Evolutionary conservation across 805 yeast species (phyloP).

Genomic region (Candida ovalis): DNA sequence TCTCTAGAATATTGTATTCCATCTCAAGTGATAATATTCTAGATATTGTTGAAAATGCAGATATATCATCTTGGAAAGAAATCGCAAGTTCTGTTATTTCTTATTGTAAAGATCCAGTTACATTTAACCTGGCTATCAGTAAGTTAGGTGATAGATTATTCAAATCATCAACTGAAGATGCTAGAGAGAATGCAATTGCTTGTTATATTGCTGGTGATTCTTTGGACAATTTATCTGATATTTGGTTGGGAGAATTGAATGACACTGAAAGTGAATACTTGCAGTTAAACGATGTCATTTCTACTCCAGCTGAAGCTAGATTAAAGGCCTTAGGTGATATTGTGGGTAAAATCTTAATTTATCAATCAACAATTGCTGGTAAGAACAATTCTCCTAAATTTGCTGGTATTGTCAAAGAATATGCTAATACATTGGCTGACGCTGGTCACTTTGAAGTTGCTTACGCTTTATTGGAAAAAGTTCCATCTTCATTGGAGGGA

Average conservation of each 20-base stretch:
- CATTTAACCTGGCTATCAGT: conserved; percentile 52
- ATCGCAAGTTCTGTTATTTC: conserved; percentile 69
- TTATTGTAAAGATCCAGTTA: conserved; percentile 42
- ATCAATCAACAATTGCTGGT: conserved; percentile 47
- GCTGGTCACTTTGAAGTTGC: conserved; percentile 86
- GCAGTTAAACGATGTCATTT: conserved; percentile 39
- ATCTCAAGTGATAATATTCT: conserved; percentile 48
- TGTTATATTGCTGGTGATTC: conserved; percentile 81
- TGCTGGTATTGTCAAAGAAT: conserved; percentile 70
- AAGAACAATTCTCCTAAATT: conserved; percentile 41
- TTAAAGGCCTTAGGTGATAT: conserved; percentile 76
- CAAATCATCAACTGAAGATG: conserved; percentile 33
- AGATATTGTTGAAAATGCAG: conserved; percentile 76
- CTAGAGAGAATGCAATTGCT: conserved; percentile 70
- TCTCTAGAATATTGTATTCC: conserved; percentile 73
- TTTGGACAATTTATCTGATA: conserved; percentile 67
- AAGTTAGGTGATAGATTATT: conserved; percentile 77
- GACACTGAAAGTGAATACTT: conserved; percentile 41
- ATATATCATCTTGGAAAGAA: conserved; percentile 78
- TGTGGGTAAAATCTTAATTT: conserved; percentile 79
- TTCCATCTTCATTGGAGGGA: conserved; percentile 73
- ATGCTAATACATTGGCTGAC: conserved; percentile 72
- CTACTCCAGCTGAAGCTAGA: conserved; percentile 78
- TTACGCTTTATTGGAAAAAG: conserved; percentile 55
- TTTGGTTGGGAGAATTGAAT: conserved; percentile 78